Evolutionary conservation across 257 asterid genomes (phyloP), one percentile per base, ranked within the genome.

Genomic region (Linderniella brevidens): DNA sequence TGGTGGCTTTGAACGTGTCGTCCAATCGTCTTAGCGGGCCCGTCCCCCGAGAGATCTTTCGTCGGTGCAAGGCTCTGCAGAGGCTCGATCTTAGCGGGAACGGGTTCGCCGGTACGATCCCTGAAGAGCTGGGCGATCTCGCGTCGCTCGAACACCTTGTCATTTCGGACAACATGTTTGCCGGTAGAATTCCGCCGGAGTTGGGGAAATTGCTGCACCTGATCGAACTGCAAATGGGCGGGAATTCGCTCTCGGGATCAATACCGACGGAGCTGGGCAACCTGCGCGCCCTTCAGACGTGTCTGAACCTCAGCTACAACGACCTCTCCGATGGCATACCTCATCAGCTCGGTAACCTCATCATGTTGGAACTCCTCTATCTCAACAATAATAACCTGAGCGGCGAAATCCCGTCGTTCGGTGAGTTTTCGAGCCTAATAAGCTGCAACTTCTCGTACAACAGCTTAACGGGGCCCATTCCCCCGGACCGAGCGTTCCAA

Each of bases 201-300:
- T 45, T 87, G 47, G 97, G 94, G 14, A 71, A 75, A 15, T 71
- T 87, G 12, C 70, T 87, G 19, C 94, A 69, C 57, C 59, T 82
- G 72, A 87, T 78, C 5, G 97, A 82, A 55, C 75, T 87, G 55
- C 97, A 79, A 57, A 82, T 87, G 85, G 97, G 95, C 36, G 86
- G 83, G 11, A 87, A 87, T 46, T 54, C 50, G 8, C 57, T 87
- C 25, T 77, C 87, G 0, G 97, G 95, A 10, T 71, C 58, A 48
- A 82, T 87, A 59, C 95, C 97, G 3, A 53, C 56, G 15, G 86
- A 82, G 76, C 55, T 87, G 39, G 93, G 95, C 1, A 53, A 72
- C 54, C 76, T 87, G n/a, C 62, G 66, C 0, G 83, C 93, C 56
- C 64, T 87, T 56, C 97, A 87, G 58, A 82, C 82, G 35, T 93